These are phyloP conservation scores for Phlyctochytrium planicorne DNA, from an alignment of 192 early-diverging fungal genomes.

Conservation along the genomic window DNA sequence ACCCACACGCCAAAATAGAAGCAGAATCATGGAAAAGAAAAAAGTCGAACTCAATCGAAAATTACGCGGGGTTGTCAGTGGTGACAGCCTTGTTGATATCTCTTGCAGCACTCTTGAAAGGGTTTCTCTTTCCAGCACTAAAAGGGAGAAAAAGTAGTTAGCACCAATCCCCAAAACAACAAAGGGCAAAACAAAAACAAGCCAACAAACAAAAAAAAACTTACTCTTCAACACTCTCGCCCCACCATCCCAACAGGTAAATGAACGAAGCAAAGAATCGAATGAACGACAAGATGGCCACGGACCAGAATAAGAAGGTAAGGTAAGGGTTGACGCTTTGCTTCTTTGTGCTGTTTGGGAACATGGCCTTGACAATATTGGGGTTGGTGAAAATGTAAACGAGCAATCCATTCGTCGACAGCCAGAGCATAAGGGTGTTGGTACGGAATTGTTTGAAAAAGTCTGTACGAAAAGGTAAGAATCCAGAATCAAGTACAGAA, in stretches of 20 bases:
- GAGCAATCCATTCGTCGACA: conserved; percentile 41
- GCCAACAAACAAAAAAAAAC: no score
- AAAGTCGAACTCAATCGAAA: neutral
- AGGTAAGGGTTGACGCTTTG: conserved; percentile 42
- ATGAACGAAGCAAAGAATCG: conserved; percentile 28
- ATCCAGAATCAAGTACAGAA: neutral
- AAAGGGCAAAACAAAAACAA: neutral
- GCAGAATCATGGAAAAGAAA: neutral
- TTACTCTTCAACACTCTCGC: conserved; percentile 27
- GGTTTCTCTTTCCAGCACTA: conserved; percentile 4
- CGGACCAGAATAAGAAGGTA: conserved; percentile 47
- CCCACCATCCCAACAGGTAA: conserved; percentile 30
- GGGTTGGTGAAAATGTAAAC: conserved; percentile 44
- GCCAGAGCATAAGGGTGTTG: conserved; percentile 45
- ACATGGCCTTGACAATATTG: conserved; percentile 23
- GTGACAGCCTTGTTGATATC: neutral
- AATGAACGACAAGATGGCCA: conserved; percentile 33
- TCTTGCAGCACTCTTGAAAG: conserved; percentile 7
- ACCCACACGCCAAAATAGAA: no score
- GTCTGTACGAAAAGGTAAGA: conserved; percentile 24
- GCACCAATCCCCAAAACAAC: neutral
- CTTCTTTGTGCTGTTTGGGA: conserved; percentile 10
- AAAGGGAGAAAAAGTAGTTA: neutral
- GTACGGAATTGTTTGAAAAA: conserved; percentile 55
- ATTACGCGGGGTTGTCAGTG: neutral